Conservation (phyloP, 2,329 filamentous ascomycete genomes). For the Clonostachys byssicola region DNA sequence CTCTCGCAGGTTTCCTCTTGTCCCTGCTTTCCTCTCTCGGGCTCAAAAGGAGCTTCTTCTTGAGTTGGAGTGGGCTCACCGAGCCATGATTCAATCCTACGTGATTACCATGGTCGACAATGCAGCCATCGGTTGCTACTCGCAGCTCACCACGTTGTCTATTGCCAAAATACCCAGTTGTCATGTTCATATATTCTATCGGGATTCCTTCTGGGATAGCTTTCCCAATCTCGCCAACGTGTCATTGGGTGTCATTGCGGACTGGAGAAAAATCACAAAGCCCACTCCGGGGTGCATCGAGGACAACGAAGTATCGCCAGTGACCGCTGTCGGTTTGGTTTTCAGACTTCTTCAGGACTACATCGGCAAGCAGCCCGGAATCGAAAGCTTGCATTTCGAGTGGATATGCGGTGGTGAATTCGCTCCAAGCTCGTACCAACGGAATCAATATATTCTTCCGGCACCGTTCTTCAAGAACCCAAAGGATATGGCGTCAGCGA, state of each 20-base stretch:
- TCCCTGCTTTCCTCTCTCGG: slow-evolving; percentile 50
- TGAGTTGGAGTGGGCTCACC: slow-evolving; percentile 65
- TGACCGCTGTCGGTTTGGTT: slow-evolving; percentile 44
- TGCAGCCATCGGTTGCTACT: slow-evolving; percentile 37
- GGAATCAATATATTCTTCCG: slow-evolving; percentile 59
- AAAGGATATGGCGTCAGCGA: slow-evolving; percentile 17
- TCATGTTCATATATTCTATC: slow-evolving; percentile 50
- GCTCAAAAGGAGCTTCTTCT: slow-evolving; percentile 66
- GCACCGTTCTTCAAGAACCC: slow-evolving; percentile 45
- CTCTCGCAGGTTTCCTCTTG: slow-evolving; percentile 23
- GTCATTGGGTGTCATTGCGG: slow-evolving; percentile 57
- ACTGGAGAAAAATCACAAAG: slow-evolving; percentile 58
- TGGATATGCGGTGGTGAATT: slow-evolving; percentile 67
- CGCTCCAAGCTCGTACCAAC: slow-evolving; percentile 54
- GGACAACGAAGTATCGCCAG: slow-evolving; percentile 43
- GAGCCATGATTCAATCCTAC: slow-evolving; percentile 65
- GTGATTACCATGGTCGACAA: slow-evolving; percentile 62
- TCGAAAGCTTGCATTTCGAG: slow-evolving; percentile 59
- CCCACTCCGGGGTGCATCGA: slow-evolving; percentile 44
- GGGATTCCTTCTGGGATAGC: slow-evolving; percentile 57
- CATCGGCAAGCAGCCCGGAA: slow-evolving; percentile 39
- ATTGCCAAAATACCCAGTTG: slow-evolving; percentile 62
- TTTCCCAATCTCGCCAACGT: slow-evolving; percentile 50
- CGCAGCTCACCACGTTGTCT: slow-evolving; percentile 51
- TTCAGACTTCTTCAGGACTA: slow-evolving; percentile 45